Conservation (phyloP, 2,329 filamentous ascomycete species). For the Dactylonectria estremocensis region DNA sequence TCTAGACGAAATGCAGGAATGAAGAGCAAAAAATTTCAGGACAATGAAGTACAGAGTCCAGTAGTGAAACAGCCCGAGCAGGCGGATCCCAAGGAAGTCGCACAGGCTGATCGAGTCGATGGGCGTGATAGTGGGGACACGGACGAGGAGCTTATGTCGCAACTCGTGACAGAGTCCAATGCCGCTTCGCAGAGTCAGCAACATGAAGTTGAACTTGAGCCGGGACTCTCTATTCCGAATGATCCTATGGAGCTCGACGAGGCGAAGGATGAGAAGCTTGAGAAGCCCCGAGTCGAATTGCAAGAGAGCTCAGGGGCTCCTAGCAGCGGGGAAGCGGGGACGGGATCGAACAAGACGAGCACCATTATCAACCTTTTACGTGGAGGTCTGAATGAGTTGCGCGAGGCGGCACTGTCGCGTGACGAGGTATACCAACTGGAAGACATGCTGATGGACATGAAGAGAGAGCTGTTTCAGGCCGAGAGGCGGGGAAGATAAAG, state of each 20-base stretch:
- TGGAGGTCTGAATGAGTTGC: constrained; percentile 69
- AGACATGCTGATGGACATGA: constrained; percentile 84
- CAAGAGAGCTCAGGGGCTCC: constrained; percentile 19
- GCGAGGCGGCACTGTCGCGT: constrained; percentile 71
- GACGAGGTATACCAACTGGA: constrained; percentile 81
- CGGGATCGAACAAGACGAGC: constrained; percentile 32
- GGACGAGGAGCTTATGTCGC: constrained; percentile 60
- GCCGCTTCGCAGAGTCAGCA: constrained; percentile 56
- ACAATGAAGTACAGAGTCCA: constrained; percentile 29
- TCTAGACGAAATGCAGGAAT: constrained; percentile 43
- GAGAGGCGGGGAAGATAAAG: constrained; percentile 68
- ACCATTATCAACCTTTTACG: constrained; percentile 53
- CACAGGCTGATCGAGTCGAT: constrained; percentile 16
- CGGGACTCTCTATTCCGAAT: constrained; percentile 28
- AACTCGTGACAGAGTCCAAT: constrained; percentile 58
- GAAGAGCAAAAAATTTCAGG: constrained; percentile 33
- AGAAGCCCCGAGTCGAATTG: constrained; percentile 6
- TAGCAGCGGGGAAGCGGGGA: constrained; percentile 23
- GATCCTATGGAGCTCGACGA: constrained; percentile 43
- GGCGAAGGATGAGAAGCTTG: constrained; percentile 18
- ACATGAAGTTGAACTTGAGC: constrained; percentile 36
- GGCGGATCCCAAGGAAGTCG: constrained; percentile 10
- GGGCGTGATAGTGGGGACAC: constrained; percentile 52
- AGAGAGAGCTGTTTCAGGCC: constrained; percentile 80
- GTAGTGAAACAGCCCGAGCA: constrained; percentile 28